These are phyloP conservation scores for Candida coquimbonensis DNA, from an alignment of 805 yeast species.

Conservation along the genomic window DNA sequence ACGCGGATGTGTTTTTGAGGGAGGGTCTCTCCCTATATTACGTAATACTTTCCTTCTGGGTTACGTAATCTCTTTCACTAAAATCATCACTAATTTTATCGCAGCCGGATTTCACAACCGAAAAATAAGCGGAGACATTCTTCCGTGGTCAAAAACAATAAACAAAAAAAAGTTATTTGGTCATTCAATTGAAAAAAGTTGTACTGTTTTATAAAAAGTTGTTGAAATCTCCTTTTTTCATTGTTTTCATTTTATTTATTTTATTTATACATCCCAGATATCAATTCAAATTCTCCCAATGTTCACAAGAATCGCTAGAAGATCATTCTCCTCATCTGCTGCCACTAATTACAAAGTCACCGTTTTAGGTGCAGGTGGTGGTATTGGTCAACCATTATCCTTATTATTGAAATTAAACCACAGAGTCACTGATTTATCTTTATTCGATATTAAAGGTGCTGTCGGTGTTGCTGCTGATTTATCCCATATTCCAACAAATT, in stretches of 20 bases:
- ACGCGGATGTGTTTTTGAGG: background rate
- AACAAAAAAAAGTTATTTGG: background rate
- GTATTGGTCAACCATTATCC: conserved; percentile 90
- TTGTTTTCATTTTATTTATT: background rate
- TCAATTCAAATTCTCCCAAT: conserved; percentile 24
- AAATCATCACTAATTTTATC: background rate
- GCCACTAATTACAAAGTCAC: conserved; percentile 69
- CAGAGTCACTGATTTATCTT: conserved; percentile 77
- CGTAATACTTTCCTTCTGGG: background rate
- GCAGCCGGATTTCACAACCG: conserved; percentile 1
- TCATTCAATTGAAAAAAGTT: background rate
- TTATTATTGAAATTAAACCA: conserved; percentile 79
- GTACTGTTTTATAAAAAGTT: background rate
- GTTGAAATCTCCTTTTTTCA: no score
- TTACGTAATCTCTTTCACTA: background rate
- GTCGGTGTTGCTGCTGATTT: conserved; percentile 97
- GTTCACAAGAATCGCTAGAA: conserved; percentile 51
- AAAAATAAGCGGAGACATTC: background rate
- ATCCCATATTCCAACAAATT: conserved; percentile 89
- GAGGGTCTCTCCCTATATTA: background rate
- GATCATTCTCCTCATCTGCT: conserved; percentile 63
- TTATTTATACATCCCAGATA: background rate
- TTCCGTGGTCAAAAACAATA: background rate
- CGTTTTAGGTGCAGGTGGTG: conserved; percentile 84
- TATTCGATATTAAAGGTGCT: conserved; percentile 87